phyloP scores from a whole-genome alignment of 2,329 filamentous ascomycete species.

The Fusarium sp. region DNA sequence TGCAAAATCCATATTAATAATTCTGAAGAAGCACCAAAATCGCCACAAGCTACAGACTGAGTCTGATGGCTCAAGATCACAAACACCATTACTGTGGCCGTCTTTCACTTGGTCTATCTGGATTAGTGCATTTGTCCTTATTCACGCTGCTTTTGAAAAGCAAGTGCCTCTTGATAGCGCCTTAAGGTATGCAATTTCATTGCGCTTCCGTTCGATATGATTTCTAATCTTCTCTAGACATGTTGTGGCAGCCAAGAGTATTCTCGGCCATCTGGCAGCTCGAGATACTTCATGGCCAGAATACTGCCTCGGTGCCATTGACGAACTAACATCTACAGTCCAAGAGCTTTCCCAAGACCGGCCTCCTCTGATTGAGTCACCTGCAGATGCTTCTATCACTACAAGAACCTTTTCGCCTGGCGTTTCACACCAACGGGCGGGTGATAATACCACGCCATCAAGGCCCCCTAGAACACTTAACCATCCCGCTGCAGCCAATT shows the following conservation, averaged over 20 bases:
- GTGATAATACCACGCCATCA: background rate
- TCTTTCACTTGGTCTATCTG: conserved; percentile 64
- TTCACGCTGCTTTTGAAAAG: conserved; percentile 60
- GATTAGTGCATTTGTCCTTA: conserved; percentile 64
- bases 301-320: conserved; percentile 49
- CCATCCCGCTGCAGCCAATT: background rate
- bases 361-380: conserved; percentile 20
- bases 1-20: conserved; percentile 59
- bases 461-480: conserved; percentile 9
- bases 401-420: conserved; percentile 1
- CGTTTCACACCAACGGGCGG: background rate
- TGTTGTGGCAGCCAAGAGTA: conserved; percentile 46
- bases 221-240: conserved; percentile 34
- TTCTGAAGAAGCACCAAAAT: conserved; percentile 48
- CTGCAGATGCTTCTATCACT: conserved; percentile 16
- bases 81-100: conserved; percentile 57
- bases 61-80: conserved; percentile 13
- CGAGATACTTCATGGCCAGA: conserved; percentile 51
- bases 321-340: conserved; percentile 47
- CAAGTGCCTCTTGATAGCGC: conserved; percentile 54
- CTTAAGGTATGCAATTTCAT: conserved; percentile 47
- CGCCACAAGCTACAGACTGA: conserved; percentile 25
- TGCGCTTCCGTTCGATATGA: too few species aligned
- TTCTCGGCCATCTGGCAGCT: conserved; percentile 44
- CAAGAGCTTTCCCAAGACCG: conserved; percentile 41